Conservation (phyloP, 1,284 basidiomycete species). For the Pseudozyma thailandica region DNA sequence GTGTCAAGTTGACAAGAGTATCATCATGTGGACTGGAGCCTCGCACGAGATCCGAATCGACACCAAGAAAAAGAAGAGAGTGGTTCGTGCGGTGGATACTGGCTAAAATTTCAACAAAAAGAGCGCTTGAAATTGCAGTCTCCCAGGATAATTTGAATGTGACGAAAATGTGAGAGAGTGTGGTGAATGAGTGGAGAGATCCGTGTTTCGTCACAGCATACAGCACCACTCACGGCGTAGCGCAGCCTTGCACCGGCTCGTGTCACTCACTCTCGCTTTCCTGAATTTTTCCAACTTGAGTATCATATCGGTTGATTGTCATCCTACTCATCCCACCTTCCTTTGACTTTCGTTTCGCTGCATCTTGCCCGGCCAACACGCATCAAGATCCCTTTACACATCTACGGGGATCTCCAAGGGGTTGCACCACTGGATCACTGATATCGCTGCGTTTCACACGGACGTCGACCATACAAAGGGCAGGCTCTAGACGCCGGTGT, state of each 20-base stretch:
- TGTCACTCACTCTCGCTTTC: too few relatives aligned
- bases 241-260: too few relatives aligned
- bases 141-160: too few relatives aligned
- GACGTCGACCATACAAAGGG: neutral
- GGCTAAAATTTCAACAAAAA: neutral
- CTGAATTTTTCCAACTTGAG: neutral
- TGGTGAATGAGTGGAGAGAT: neutral
- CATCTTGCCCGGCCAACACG: neutral
- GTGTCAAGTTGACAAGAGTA: too few relatives aligned
- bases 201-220: neutral
- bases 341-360: too few relatives aligned
- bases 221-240: too few relatives aligned
- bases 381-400: neutral
- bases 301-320: too few relatives aligned
- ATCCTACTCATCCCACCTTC: too few relatives aligned
- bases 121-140: neutral
- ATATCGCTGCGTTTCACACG: neutral
- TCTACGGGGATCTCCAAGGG: neutral
- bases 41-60: neutral
- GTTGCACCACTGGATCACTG: neutral
- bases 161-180: neutral
- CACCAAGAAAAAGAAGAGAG: neutral
- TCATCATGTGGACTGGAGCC: neutral
- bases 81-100: conserved; percentile 1
- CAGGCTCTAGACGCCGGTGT: conserved; percentile 4